Percentiles rank a stretch among this genome's conserved stretches.
These are phyloP conservation scores for Friedmanniomyces simplex DNA, from an alignment of 495 filamentous ascomycete genomes.

Conservation along the genomic window DNA sequence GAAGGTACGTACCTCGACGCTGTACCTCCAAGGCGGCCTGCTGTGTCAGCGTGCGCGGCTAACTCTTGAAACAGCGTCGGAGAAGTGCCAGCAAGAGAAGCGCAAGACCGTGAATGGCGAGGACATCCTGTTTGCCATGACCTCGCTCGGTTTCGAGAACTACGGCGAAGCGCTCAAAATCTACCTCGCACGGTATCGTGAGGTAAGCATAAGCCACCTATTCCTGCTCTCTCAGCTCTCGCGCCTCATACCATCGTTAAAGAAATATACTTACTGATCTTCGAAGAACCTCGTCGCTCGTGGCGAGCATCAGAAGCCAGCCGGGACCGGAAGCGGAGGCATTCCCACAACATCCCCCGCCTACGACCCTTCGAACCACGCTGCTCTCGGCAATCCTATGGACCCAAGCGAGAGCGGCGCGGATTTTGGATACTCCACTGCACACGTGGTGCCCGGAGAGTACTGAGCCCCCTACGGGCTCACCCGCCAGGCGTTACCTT, in stretches of 20 bases:
- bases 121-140: slow-evolving; percentile 98
- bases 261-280: neutral
- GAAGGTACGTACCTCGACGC: slow-evolving; percentile 58
- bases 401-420: slow-evolving; percentile 26
- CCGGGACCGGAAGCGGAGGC: slow-evolving; percentile 15
- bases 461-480: slow-evolving; percentile 2
- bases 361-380: slow-evolving; percentile 25
- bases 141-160: slow-evolving; percentile 96
- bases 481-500: neutral
- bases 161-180: slow-evolving; percentile 97
- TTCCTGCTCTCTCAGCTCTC: neutral
- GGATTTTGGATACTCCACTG: slow-evolving; percentile 30
- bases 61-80: slow-evolving; percentile 56
- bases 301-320: slow-evolving; percentile 27
- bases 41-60: slow-evolving; percentile 7
- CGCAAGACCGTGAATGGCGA: slow-evolving; percentile 98
- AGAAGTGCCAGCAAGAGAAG: slow-evolving; percentile 99
- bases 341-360: slow-evolving; percentile 19
- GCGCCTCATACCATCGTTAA: neutral
- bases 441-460: slow-evolving; percentile 3
- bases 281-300: slow-evolving; percentile 32
- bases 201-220: slow-evolving; percentile 57
- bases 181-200: slow-evolving; percentile 93
- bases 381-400: slow-evolving; percentile 27
- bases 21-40: neutral